These are phyloP conservation scores for Phytophthora hybrid DNA, from an alignment of 352 stramenopile genomes.

Conservation along the genomic window DNA sequence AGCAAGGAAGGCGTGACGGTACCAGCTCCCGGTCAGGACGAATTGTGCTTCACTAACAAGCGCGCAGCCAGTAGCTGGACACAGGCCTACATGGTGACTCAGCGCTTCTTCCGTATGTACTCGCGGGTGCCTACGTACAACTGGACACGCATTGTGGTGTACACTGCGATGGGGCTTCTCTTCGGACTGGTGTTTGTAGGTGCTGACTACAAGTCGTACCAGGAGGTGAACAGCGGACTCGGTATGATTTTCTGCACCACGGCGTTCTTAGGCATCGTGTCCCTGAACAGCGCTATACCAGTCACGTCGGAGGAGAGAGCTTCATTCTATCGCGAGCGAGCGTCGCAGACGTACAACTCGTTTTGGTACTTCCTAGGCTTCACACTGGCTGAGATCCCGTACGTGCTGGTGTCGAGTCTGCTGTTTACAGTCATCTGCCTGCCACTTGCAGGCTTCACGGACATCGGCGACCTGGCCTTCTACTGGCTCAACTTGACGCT, in stretches of 20 bases:
- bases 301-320: constrained; percentile 81
- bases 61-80: constrained; percentile 33
- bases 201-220: constrained; percentile 46
- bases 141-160: constrained; percentile 60
- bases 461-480: constrained; percentile 27
- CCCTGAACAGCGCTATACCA: constrained; percentile 72
- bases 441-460: constrained; percentile 42
- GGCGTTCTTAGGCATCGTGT: constrained; percentile 81
- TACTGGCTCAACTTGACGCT: constrained; percentile 49
- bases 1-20: constrained; percentile 29
- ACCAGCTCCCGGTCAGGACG: constrained; percentile 14
- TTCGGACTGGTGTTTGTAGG: constrained; percentile 61
- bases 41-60: constrained; percentile 46
- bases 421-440: constrained; percentile 51
- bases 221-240: constrained; percentile 54
- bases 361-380: constrained; percentile 71
- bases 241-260: constrained; percentile 85
- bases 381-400: constrained; percentile 75
- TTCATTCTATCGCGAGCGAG: constrained; percentile 90
- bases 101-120: constrained; percentile 75
- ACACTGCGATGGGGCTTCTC: constrained; percentile 58
- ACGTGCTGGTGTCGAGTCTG: constrained; percentile 40
- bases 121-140: constrained; percentile 86
- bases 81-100: constrained; percentile 49
- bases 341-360: constrained; percentile 80